Evolutionary conservation across 1,139 yeast genomes (phyloP).

Genomic region (Arxiozyma telluris): DNA sequence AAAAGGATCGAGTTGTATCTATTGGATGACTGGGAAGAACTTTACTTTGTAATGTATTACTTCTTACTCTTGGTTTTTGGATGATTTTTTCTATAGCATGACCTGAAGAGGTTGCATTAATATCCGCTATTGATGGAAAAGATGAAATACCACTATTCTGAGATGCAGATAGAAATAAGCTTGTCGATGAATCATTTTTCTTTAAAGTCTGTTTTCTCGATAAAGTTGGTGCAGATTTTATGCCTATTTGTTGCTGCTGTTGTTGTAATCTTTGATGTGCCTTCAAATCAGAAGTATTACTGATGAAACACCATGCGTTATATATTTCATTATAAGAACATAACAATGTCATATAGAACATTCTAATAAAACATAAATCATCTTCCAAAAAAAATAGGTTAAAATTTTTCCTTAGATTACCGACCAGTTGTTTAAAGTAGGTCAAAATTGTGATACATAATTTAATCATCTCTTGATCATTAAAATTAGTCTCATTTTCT

Average conservation of each 20-base stretch:
- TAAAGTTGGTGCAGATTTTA: background rate
- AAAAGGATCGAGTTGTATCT: constrained; percentile 1
- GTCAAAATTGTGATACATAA: constrained; percentile 33
- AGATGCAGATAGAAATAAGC: constrained; percentile 1
- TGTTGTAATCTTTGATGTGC: constrained; percentile 1
- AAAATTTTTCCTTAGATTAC: constrained; percentile 41
- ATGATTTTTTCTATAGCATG: constrained; percentile 7
- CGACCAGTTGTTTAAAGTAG: constrained; percentile 44
- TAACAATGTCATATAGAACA: constrained; percentile 60
- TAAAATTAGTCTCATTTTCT: constrained; percentile 36
- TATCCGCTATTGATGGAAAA: background rate
- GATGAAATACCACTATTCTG: background rate
- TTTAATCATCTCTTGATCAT: constrained; percentile 32
- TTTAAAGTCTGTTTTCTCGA: constrained; percentile 7
- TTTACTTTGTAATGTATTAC: constrained; percentile 20
- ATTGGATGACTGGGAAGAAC: background rate
- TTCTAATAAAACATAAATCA: constrained; percentile 62
- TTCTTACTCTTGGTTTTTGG: constrained; percentile 17
- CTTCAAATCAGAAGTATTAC: background rate
- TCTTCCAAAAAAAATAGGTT: constrained; percentile 43
- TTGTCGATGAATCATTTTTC: constrained; percentile 7
- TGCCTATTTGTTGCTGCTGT: background rate
- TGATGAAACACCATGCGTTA: constrained; percentile 46
- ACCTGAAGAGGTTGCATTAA: background rate
- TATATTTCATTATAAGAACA: constrained; percentile 70